Conservation (phyloP, 2,329 filamentous ascomycete species). For the Leptosphaerulina australis region DNA sequence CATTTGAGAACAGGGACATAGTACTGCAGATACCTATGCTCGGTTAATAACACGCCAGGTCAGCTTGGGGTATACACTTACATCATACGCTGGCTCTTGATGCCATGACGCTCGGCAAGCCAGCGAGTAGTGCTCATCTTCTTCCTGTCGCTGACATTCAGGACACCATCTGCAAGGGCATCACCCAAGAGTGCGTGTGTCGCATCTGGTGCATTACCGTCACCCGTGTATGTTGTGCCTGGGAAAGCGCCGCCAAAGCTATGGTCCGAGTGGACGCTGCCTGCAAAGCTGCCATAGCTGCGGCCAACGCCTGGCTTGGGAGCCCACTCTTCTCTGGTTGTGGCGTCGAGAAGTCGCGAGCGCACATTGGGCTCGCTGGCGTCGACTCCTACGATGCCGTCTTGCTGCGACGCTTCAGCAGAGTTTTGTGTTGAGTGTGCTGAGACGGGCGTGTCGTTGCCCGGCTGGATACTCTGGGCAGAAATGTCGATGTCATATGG, state of each 20-base stretch:
- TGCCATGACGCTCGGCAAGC: conserved; percentile 73
- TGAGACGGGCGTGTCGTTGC: conserved; percentile 38
- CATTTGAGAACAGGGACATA: conserved; percentile 92
- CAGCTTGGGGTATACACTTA: background rate
- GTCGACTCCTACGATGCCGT: conserved; percentile 33
- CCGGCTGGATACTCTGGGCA: conserved; percentile 39
- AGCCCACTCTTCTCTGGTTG: conserved; percentile 40
- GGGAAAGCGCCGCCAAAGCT: conserved; percentile 50
- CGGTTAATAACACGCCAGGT: background rate
- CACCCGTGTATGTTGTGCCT: conserved; percentile 37
- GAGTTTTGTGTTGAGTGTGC: conserved; percentile 16
- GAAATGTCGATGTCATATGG: conserved; percentile 30
- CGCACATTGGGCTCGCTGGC: conserved; percentile 44
- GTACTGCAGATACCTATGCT: conserved; percentile 73
- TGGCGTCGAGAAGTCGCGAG: conserved; percentile 48
- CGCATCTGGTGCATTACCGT: conserved; percentile 40
- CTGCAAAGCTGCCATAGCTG: conserved; percentile 59
- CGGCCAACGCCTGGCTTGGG: conserved; percentile 63
- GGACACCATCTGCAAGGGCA: conserved; percentile 52
- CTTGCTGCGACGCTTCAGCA: conserved; percentile 16
- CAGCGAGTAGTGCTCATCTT: conserved; percentile 75
- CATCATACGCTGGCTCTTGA: conserved; percentile 77
- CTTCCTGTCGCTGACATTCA: conserved; percentile 55
- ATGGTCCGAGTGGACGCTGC: conserved; percentile 55
- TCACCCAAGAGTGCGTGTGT: conserved; percentile 51